These are phyloP conservation scores for Fusarium brevicatenulatum DNA, from an alignment of 2,329 filamentous ascomycete genomes.

Conservation along the genomic window DNA sequence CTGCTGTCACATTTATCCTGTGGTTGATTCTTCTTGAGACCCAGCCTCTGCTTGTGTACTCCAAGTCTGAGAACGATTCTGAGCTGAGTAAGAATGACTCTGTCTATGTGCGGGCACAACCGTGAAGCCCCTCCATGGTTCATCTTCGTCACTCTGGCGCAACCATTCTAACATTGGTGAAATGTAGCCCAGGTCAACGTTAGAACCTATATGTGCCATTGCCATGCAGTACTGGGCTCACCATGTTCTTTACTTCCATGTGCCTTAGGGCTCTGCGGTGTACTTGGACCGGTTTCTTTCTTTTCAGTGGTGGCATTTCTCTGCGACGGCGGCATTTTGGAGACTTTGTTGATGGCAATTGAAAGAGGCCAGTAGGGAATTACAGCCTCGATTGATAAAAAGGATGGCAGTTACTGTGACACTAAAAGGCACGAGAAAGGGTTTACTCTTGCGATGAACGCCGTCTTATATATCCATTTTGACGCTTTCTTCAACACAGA, in stretches of 20 bases:
- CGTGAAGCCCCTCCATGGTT: background rate
- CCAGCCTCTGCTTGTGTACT: background rate
- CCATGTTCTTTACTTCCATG: background rate
- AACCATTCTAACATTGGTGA: background rate
- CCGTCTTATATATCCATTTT: too few species aligned
- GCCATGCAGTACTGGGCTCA: fast-evolving
- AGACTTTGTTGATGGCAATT: background rate
- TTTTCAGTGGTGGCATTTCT: fast-evolving
- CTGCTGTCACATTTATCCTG: too few species aligned
- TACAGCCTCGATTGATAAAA: too few species aligned
- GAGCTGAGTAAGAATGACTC: fast-evolving
- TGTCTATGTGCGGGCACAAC: fast-evolving
- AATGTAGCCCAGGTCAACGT: fast-evolving
- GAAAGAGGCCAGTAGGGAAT: fast-evolving
- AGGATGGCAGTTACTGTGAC: too few species aligned
- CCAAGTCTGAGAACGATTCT: fast-evolving
- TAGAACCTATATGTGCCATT: fast-evolving
- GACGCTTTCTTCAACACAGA: too few species aligned
- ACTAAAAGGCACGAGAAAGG: too few species aligned
- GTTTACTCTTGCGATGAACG: too few species aligned
- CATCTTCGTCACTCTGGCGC: background rate
- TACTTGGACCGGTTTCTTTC: fast-evolving
- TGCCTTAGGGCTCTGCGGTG: fast-evolving
- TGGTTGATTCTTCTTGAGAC: background rate
- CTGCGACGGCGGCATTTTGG: fast-evolving